These are phyloP conservation scores for Hydrangea macrophylla DNA, from an alignment of 148 eudicot genomes.

Conservation along the genomic window DNA sequence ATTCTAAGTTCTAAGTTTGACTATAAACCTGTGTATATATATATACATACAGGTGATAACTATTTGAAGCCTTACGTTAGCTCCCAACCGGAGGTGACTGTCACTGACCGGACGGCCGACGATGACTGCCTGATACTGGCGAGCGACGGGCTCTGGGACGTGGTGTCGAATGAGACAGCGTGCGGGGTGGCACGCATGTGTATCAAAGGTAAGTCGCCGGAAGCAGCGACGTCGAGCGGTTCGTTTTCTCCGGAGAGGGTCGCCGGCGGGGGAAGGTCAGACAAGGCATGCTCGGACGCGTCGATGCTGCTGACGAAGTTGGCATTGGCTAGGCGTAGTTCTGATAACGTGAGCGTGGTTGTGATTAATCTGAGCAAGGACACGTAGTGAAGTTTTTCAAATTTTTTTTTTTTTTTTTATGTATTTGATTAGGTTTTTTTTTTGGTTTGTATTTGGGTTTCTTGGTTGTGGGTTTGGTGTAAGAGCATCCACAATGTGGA, in stretches of 20 bases:
- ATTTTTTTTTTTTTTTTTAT: no score
- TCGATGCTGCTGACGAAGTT: conserved; percentile 55
- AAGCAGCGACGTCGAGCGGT: not conserved
- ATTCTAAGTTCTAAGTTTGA: not conserved
- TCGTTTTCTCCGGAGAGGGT: not conserved
- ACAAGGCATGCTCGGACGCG: conserved; percentile 54
- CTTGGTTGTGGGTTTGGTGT: no score
- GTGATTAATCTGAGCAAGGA: conserved; percentile 47
- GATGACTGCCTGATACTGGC: conserved; percentile 80
- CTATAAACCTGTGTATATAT: no score
- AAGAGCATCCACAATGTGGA: no score
- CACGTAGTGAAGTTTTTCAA: no score
- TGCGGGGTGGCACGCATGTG: conserved; percentile 71
- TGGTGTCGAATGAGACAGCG: conserved; percentile 72
- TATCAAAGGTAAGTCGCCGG: conserved; percentile 35
- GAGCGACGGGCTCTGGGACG: conserved; percentile 90
- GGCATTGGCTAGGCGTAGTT: conserved; percentile 61
- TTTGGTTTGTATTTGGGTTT: no score
- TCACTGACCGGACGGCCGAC: conserved; percentile 50
- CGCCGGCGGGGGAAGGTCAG: conserved; percentile 17
- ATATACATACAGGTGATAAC: conserved; percentile 55
- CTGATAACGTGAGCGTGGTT: conserved; percentile 63
- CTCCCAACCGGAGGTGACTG: conserved; percentile 68
- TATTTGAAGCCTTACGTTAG: conserved; percentile 82
- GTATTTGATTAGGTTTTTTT: no score